These are phyloP conservation scores for Pichia californica DNA, from an alignment of 805 yeast species.

Conservation along the genomic window DNA sequence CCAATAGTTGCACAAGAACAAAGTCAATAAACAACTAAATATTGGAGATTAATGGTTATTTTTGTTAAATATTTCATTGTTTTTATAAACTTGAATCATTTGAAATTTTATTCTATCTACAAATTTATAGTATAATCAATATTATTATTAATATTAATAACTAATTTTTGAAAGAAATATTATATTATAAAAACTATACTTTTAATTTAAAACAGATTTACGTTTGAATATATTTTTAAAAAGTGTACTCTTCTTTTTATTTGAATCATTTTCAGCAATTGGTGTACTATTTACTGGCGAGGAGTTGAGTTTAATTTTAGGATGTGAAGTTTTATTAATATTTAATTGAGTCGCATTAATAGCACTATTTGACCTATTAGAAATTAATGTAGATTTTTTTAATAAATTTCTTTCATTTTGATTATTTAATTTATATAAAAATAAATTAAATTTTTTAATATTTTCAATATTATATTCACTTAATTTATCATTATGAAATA, in stretches of 20 bases:
- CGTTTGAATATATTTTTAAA: background rate
- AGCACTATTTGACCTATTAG: background rate
- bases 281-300: no score
- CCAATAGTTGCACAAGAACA: background rate
- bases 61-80: no score
- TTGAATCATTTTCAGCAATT: background rate
- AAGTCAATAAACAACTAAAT: no score
- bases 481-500: background rate
- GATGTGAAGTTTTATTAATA: background rate
- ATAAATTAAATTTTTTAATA: background rate
- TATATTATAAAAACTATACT: no score
- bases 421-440: background rate
- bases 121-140: no score
- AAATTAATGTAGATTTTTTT: background rate
- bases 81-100: no score
- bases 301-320: no score
- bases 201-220: background rate
- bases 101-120: no score
- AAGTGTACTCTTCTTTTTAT: background rate
- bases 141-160: no score
- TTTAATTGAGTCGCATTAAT: background rate
- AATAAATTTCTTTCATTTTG: background rate
- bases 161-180: no score
- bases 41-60: no score
- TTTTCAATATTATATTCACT: background rate